Evolutionary conservation across 441 rosid species (phyloP).

Genomic region (Populus tomentosa): DNA sequence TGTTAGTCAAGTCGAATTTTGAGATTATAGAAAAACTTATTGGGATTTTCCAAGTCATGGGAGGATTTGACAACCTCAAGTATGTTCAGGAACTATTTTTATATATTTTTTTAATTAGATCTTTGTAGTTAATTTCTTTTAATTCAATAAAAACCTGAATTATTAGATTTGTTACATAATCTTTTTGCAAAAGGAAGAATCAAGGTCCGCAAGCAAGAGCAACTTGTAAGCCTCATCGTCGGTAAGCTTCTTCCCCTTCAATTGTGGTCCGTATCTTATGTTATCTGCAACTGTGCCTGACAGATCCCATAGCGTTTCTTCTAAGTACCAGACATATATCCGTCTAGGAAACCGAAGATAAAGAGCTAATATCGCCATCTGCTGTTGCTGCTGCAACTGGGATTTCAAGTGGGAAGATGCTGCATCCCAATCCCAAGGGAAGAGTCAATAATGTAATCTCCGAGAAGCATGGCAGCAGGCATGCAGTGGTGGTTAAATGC

Average conservation of each 20-base stretch:
- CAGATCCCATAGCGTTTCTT: not conserved
- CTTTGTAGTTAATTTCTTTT: no score
- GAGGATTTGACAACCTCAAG: no score
- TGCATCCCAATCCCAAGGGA: not conserved
- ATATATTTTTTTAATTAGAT: no score
- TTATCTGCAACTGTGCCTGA: conserved; percentile 82
- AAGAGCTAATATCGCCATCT: not conserved
- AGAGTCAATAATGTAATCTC: not conserved
- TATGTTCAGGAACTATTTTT: no score
- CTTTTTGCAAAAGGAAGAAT: conserved; percentile 51
- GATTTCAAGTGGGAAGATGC: not conserved
- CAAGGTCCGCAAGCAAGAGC: conserved; percentile 71
- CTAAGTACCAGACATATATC: not conserved
- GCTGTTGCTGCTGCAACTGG: not conserved
- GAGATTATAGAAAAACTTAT: no score
- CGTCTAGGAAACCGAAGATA: not conserved
- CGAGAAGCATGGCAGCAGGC: not conserved
- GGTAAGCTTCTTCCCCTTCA: conserved; percentile 57
- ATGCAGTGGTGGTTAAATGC: not conserved
- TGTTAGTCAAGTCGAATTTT: no score
- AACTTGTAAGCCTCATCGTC: conserved; percentile 53
- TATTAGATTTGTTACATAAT: conserved; percentile 16
- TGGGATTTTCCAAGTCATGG: no score
- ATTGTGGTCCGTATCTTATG: conserved; percentile 67
- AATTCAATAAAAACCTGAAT: no score